Conservation (phyloP, 2,329 filamentous ascomycete species). For the Alternaria consortialis region DNA sequence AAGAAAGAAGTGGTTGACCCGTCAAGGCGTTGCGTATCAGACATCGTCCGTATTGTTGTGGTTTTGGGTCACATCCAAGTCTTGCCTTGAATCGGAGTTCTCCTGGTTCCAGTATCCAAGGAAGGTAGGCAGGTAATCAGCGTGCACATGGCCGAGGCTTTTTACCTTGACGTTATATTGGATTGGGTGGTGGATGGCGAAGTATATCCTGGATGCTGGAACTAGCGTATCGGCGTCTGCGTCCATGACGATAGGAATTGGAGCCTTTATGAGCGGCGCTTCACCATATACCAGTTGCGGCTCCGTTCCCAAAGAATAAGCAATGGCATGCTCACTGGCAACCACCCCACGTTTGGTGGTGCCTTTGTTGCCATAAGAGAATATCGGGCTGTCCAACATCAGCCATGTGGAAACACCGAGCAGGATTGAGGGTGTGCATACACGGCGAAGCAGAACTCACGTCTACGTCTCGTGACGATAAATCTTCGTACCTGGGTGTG, state of each 20-base stretch:
- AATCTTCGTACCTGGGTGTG: conserved; percentile 26
- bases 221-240: neutral
- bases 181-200: conserved; percentile 12
- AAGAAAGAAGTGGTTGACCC: neutral
- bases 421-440: neutral
- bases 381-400: neutral
- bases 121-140: neutral
- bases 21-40: neutral
- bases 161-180: conserved; percentile 13
- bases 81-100: neutral
- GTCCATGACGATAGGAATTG: neutral
- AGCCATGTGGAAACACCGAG: neutral
- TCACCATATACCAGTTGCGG: neutral
- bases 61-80: neutral
- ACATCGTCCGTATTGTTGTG: neutral
- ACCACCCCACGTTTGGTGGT: neutral
- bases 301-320: neutral
- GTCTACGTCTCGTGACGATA: conserved; percentile 13
- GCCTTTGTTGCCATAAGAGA: neutral
- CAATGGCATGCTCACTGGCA: conserved; percentile 10
- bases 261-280: neutral
- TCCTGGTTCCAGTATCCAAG: conserved; percentile 11
- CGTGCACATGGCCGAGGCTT: neutral
- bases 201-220: neutral
- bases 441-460: conserved; percentile 24